A percentile compares a stretch with the other conserved stretches of the same genome.
These are phyloP conservation scores for Zygnema cylindricum DNA, from an alignment of 139 green algal genomes.

Conservation along the genomic window DNA sequence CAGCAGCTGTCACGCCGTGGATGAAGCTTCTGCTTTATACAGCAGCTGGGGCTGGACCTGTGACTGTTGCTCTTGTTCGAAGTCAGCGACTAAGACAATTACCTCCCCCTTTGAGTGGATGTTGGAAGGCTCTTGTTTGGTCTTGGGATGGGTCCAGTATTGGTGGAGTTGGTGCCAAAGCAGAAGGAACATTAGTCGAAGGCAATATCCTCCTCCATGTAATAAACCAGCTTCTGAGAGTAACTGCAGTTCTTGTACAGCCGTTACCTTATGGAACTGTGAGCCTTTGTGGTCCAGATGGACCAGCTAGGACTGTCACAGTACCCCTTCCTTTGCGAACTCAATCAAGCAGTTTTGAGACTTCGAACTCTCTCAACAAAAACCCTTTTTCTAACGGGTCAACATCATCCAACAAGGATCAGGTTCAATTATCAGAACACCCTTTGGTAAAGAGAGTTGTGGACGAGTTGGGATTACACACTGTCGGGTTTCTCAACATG, in stretches of 20 bases:
- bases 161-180: constrained; percentile 47
- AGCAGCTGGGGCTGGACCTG: constrained; percentile 6
- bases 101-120: constrained; percentile 34
- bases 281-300: background rate
- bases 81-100: constrained; percentile 53
- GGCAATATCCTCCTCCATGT: constrained; percentile 47
- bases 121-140: constrained; percentile 41
- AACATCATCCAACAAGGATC: background rate
- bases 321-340: constrained; percentile 12
- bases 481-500: constrained; percentile 39
- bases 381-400: background rate
- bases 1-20: constrained; percentile 49
- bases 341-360: background rate
- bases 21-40: constrained; percentile 61
- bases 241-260: constrained; percentile 54
- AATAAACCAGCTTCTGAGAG: constrained; percentile 48
- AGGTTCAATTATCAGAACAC: background rate
- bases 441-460: constrained; percentile 6
- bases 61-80: constrained; percentile 53
- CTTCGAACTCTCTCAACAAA: background rate
- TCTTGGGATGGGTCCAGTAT: constrained; percentile 52
- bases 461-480: constrained; percentile 30
- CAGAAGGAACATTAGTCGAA: constrained; percentile 41
- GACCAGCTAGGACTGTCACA: background rate
- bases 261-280: constrained; percentile 24